These are phyloP conservation scores for Aspergillus steynii DNA, from an alignment of 495 filamentous ascomycete species.

Conservation along the genomic window DNA sequence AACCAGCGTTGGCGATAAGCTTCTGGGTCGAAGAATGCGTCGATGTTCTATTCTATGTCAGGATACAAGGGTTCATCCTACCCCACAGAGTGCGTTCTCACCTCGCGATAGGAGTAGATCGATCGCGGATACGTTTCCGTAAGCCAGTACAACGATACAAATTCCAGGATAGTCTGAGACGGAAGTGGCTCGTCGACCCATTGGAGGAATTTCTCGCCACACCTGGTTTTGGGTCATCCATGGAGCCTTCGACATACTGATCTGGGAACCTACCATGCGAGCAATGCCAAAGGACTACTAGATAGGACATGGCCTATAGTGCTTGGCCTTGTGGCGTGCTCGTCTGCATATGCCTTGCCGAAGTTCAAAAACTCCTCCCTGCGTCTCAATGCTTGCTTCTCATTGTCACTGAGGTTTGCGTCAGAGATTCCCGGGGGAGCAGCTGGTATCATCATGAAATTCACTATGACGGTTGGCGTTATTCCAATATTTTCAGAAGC, in stretches of 20 bases:
- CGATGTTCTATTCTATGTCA: background rate
- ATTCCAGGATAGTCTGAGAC: slow-evolving; percentile 56
- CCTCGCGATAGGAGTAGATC: slow-evolving; percentile 58
- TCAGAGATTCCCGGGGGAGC: slow-evolving; percentile 56
- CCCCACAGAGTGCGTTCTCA: slow-evolving; percentile 9
- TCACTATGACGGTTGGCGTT: slow-evolving; percentile 24
- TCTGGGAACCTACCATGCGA: slow-evolving; percentile 56
- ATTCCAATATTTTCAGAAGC: background rate
- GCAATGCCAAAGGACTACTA: slow-evolving; percentile 59
- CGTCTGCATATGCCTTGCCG: slow-evolving; percentile 54
- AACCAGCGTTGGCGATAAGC: slow-evolving; percentile 32
- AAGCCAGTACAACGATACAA: slow-evolving; percentile 65
- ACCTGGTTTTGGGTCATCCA: slow-evolving; percentile 34
- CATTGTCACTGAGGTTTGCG: slow-evolving; percentile 37
- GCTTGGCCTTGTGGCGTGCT: slow-evolving; percentile 59
- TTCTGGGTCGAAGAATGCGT: background rate
- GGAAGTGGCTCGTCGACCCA: slow-evolving; percentile 59
- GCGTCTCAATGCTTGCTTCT: slow-evolving; percentile 35
- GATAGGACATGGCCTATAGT: slow-evolving; percentile 63
- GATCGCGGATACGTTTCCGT: slow-evolving; percentile 57
- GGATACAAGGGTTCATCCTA: too few species aligned
- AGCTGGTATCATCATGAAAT: slow-evolving; percentile 47
- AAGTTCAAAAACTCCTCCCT: slow-evolving; percentile 30
- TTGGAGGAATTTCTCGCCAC: slow-evolving; percentile 67
- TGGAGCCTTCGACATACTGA: background rate